Conservation (phyloP, 2,329 filamentous ascomycete genomes). For the Neopestalotiopsis sp. region DNA sequence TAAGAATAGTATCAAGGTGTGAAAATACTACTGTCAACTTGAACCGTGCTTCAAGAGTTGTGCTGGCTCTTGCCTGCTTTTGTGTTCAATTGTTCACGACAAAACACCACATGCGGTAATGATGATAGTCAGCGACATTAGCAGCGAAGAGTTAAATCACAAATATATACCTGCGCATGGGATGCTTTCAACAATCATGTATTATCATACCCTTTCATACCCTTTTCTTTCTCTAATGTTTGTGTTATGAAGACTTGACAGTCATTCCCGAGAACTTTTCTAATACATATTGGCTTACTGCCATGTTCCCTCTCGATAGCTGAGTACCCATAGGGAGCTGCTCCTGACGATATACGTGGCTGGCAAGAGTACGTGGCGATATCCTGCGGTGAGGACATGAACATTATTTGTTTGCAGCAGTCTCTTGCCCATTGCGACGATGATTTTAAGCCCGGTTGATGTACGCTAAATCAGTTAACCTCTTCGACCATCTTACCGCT, state of each 20-base stretch:
- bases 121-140: too few species aligned
- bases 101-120: too few species aligned
- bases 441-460: not conserved
- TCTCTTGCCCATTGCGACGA: not conserved
- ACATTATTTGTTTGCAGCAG: not conserved
- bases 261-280: too few species aligned
- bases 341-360: not conserved
- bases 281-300: too few species aligned
- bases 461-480: constrained; percentile 34
- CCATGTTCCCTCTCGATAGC: too few species aligned
- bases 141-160: too few species aligned
- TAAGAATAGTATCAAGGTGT: not conserved
- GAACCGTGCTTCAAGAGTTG: not conserved
- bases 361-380: not conserved
- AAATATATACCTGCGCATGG: too few species aligned
- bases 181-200: not conserved
- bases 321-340: not conserved
- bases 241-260: too few species aligned
- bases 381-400: not conserved
- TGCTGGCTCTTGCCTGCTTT: too few species aligned
- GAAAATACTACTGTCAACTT: not conserved
- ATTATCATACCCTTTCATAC: not conserved
- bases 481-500: constrained; percentile 60
- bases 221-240: not conserved
- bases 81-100: too few species aligned